Evolutionary conservation across 1,139 yeast species (phyloP), one percentile per base, ranked within the genome.

Genomic region (Geotrichum klebahnii): DNA sequence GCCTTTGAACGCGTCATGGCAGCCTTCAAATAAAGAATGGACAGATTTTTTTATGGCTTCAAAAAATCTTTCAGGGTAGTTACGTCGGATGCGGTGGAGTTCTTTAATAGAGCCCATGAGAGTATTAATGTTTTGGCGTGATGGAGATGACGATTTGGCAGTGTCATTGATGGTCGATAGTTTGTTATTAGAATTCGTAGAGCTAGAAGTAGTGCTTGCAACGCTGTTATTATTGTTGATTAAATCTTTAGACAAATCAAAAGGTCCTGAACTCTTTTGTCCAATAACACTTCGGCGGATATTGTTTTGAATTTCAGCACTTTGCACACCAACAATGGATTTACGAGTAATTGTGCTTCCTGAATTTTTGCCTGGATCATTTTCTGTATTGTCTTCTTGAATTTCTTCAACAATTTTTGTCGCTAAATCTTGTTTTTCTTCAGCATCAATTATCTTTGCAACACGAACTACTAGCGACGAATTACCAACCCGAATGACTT

Each of bases 391-490:
- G 17, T 54, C 48, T 36, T 43, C 64, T 31, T 71, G 64, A 42
- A 82, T 71, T 46, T 73, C 74, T 39, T 73, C 67, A 53, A 78
- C 69, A n/a, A 84, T 71, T 8, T 70, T 64, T 29, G 81, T 73
- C 58, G 82, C 81, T 54, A 81, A 66, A 61, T 92, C 98, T 60
- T 85, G 89, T 36, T 77, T 73, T 56, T 84, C 85, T 65, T 94
- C 99, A 57, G 72, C 76, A 55, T 89, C 95, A 38, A 94, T 74
- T 26, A 94, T 78, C 57, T 86, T 84, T 35, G 89, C 80, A 44
- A 86, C 66, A 51, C 92, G 79, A 41, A 81, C 82, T 1, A 87
- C 81, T 56, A 89, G 70, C 26, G 84, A 79, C 29, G 70, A 67
- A 63, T 90, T 87, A 0, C 81, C 83, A 26, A 78, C 80, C 55